These are phyloP conservation scores for Pseudocercospora cruenta DNA, from an alignment of 2,329 filamentous ascomycete genomes.

Conservation along the genomic window DNA sequence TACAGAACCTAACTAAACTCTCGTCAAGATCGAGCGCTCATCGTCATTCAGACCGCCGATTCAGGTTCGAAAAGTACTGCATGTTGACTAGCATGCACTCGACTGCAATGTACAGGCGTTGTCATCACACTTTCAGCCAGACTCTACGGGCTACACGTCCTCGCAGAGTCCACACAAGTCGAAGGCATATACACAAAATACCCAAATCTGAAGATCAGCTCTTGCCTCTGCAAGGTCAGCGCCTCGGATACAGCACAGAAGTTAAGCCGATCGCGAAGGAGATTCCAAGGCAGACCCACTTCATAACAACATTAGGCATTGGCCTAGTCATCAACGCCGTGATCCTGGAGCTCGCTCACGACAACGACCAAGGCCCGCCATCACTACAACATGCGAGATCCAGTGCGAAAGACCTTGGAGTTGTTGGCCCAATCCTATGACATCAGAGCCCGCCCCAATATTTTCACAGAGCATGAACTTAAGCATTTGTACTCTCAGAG, in stretches of 20 bases:
- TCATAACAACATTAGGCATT: neutral
- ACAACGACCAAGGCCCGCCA: neutral
- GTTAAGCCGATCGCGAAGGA: neutral
- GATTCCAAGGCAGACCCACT: neutral
- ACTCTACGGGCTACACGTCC: neutral
- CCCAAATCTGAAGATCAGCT: neutral
- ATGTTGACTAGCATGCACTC: neutral
- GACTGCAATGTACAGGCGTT: neutral
- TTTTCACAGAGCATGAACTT: neutral
- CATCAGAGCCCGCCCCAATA: neutral
- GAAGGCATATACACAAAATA: neutral
- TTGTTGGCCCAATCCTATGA: neutral
- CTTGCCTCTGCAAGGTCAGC: neutral
- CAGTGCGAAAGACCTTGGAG: neutral
- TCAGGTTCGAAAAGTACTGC: neutral
- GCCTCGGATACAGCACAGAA: neutral
- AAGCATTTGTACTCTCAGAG: no score
- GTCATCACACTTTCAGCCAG: neutral
- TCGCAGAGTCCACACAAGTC: neutral
- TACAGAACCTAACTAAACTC: neutral
- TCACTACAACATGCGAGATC: neutral
- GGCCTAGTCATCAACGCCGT: neutral
- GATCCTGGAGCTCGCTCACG: neutral
- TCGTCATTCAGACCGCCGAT: neutral
- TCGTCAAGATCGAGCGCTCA: neutral